Percentiles rank a stretch among this genome's conserved stretches.
Evolutionary conservation across 2,329 filamentous ascomycete genomes (phyloP).

Genomic region (Colletotrichum sp.): DNA sequence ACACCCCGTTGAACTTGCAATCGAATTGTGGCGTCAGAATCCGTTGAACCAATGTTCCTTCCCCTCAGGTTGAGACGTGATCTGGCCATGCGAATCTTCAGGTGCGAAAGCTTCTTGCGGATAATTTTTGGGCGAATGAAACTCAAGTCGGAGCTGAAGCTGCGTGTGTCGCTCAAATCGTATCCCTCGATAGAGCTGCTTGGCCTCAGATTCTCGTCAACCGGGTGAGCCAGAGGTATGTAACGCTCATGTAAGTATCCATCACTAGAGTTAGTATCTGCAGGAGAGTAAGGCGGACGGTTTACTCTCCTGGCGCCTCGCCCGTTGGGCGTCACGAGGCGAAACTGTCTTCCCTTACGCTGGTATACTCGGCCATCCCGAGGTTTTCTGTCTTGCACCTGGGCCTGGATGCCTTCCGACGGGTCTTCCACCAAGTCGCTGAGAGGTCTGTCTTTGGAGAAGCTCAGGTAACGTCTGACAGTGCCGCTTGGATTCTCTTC

Average conservation of each 20-base stretch:
- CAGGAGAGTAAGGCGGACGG: neutral
- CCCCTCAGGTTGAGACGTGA: slow-evolving; percentile 14
- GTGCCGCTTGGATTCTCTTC: neutral
- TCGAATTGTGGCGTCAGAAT: neutral
- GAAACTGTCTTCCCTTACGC: neutral
- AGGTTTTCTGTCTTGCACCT: neutral
- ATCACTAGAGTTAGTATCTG: neutral
- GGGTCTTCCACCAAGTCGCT: neutral
- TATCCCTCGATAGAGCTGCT: slow-evolving; percentile 8
- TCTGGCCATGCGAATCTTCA: slow-evolving; percentile 15
- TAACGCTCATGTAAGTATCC: neutral
- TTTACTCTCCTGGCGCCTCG: neutral
- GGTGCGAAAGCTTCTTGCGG: slow-evolving; percentile 20
- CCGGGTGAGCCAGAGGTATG: slow-evolving; percentile 18
- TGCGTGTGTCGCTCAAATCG: slow-evolving; percentile 4
- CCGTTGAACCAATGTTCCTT: neutral
- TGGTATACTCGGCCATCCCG: neutral
- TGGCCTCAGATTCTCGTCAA: neutral
- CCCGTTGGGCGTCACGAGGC: neutral
- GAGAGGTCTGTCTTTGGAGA: neutral
- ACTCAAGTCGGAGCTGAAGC: slow-evolving; percentile 9
- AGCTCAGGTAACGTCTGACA: neutral
- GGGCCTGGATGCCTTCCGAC: neutral
- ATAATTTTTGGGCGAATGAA: slow-evolving; percentile 1
- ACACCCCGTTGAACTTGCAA: neutral